phyloP scores from a whole-genome alignment of 768 basidiomycete species.

The Cytidiella melzeri region DNA sequence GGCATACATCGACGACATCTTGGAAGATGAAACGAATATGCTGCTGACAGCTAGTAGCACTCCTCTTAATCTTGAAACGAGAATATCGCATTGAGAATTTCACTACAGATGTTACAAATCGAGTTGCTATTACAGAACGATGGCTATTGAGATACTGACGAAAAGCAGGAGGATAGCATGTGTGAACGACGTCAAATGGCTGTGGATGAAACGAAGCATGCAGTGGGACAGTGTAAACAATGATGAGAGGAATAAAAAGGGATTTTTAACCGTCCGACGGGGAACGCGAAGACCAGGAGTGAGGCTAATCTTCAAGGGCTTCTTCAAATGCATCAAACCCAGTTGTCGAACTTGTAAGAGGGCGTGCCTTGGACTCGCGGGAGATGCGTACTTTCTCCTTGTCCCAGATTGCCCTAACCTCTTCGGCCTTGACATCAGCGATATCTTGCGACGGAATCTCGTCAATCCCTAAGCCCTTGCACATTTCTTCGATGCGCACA shows the following conservation, averaged over 20 bases:
- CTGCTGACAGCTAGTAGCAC: no score
- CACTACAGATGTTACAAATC: conserved; percentile 17
- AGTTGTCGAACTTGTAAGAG: conserved; percentile 9
- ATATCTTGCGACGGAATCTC: conserved; percentile 15
- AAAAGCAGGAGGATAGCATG: conserved; percentile 13
- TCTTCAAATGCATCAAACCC: conserved; percentile 31
- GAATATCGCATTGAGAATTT: conserved; percentile 10
- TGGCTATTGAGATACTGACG: not conserved
- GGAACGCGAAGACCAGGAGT: not conserved
- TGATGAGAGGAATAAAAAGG: conserved; percentile 7
- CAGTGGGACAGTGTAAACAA: conserved; percentile 5
- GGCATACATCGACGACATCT: not conserved
- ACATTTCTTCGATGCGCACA: conserved; percentile 59
- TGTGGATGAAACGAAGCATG: not conserved
- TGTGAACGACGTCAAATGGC: conserved; percentile 10
- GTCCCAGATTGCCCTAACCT: conserved; percentile 47
- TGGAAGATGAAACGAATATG: not conserved
- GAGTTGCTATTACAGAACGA: conserved; percentile 10
- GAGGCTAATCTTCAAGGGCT: conserved; percentile 37
- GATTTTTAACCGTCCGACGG: not conserved
- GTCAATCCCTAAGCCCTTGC: conserved; percentile 60
- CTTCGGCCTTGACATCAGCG: conserved; percentile 41
- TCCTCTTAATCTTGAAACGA: no score
- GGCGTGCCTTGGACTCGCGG: conserved; percentile 36
- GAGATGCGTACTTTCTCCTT: conserved; percentile 41